phyloP scores from a whole-genome alignment of 2,329 filamentous ascomycete genomes.

The Talaromyces amestolkiae region DNA sequence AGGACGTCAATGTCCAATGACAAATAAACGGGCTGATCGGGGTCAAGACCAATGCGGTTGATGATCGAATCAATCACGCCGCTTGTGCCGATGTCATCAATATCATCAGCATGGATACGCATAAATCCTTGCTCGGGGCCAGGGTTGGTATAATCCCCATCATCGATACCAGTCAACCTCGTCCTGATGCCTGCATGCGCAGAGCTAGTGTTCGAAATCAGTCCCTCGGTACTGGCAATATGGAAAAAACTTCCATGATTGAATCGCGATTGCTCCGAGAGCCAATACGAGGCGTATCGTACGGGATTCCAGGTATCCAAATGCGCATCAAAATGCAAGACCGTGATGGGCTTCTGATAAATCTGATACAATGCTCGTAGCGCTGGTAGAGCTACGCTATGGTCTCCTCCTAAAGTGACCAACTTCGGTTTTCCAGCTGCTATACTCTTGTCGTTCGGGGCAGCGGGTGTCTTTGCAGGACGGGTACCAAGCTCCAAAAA shows the following conservation, averaged over 20 bases:
- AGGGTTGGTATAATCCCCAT: slow-evolving; percentile 63
- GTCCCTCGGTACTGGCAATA: slow-evolving; percentile 75
- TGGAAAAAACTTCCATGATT: slow-evolving; percentile 92
- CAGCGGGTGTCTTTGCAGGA: slow-evolving; percentile 25
- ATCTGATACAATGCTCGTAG: slow-evolving; percentile 63
- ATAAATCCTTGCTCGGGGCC: slow-evolving; percentile 76
- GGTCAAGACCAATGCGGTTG: slow-evolving; percentile 61
- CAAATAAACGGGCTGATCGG: slow-evolving; percentile 74
- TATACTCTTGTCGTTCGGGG: slow-evolving; percentile 32
- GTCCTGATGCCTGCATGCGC: slow-evolving; percentile 84
- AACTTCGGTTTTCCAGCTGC: slow-evolving; percentile 51
- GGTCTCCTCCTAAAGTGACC: slow-evolving; percentile 70
- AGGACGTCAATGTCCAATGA: slow-evolving; percentile 79
- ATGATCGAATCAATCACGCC: slow-evolving; percentile 72
- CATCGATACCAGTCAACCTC: slow-evolving; percentile 64
- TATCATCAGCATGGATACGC: slow-evolving; percentile 78
- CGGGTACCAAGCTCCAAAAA: slow-evolving; percentile 66
- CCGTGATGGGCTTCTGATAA: slow-evolving; percentile 62
- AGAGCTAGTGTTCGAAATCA: slow-evolving; percentile 70
- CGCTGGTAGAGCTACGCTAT: slow-evolving; percentile 67
- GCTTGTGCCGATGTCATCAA: slow-evolving; percentile 73
- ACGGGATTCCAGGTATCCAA: slow-evolving; percentile 82
- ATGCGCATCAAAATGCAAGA: slow-evolving; percentile 75
- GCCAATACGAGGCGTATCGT: slow-evolving; percentile 75
- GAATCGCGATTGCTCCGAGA: slow-evolving; percentile 67